Base-by-base conservation (phyloP, 2,329 filamentous ascomycete genomes). In the Penicillium psychrosexuale region DNA sequence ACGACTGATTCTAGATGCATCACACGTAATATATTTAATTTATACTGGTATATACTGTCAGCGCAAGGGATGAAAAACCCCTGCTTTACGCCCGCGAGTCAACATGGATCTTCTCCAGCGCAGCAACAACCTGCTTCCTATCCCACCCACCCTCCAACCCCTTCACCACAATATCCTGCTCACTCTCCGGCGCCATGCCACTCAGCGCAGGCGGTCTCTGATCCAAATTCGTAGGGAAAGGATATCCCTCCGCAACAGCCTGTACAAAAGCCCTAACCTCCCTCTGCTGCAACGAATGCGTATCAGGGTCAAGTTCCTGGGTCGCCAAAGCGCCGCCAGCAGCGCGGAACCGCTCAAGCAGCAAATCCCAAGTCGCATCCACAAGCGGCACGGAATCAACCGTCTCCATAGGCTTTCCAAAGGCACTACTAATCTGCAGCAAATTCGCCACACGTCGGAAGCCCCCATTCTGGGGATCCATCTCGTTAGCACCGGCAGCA, bases 371-470 rank as follows among this genome's bases (percentile, higher is more conserved):
- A 56, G 82, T 82, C 5, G 71, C 64, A 33, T 75, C 74, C 2
- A 86, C 77, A 7, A 85, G 73, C 0, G 79, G 77, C 12, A 81
- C 49, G 0, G 77, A 73, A 61, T 87, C 81, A 9, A 87, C 75
- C 0, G 65, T 77, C 71, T 87, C 84, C 84, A 87, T 88, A 0
- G 84, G 75, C 64, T 84, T 85, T 0, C 84, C 84, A 62, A 87
- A 83, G 0, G 83, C 82, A 56, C 79, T 81, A 58, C 81, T 84
- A 30, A 86, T 77, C 67, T 87, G 84, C 34, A 87, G 61, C 9
- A 87, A 67, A 64, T 87, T 87, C n/a, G 83, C 84, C 30, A 78
- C 78, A 1, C 84, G 77, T 24, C 81, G 67, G 27, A 85, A 71
- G 0, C 47, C 47, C 17, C 75, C 65, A 3, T 51, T 48, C 1